phyloP scores from a whole-genome alignment of 2,329 filamentous ascomycete genomes.

The Fusarium pseudoanthophilum region DNA sequence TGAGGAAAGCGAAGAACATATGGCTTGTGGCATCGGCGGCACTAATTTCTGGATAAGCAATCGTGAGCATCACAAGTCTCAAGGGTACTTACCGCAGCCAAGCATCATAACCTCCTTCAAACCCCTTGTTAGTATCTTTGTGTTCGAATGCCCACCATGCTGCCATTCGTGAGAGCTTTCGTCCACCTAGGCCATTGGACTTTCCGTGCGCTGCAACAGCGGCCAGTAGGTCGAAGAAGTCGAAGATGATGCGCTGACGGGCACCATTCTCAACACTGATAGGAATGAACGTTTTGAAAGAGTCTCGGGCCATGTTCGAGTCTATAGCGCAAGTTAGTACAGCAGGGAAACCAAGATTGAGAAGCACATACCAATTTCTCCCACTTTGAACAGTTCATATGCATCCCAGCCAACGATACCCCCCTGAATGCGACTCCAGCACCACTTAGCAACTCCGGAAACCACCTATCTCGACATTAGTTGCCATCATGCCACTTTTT shows the following conservation, averaged over 20 bases:
- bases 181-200: constrained; percentile 89
- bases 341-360: neutral
- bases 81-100: constrained; percentile 76
- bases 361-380: constrained; percentile 77
- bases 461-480: constrained; percentile 72
- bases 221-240: constrained; percentile 94
- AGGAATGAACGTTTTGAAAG: constrained; percentile 96
- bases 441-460: constrained; percentile 96
- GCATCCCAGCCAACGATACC: constrained; percentile 97
- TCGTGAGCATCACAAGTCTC: constrained; percentile 5
- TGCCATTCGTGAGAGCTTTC: constrained; percentile 93
- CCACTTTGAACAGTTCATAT: constrained; percentile 94
- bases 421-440: constrained; percentile 90
- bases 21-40: constrained; percentile 96
- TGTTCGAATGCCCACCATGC: constrained; percentile 99
- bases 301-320: constrained; percentile 89
- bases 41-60: constrained; percentile 56
- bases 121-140: constrained; percentile 85
- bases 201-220: constrained; percentile 94
- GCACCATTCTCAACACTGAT: constrained; percentile 90
- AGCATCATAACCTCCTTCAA: constrained; percentile 91
- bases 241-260: constrained; percentile 88
- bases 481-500: neutral
- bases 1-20: constrained; percentile 96
- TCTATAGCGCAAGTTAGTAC: constrained; percentile 64